Evolutionary conservation across 2,329 filamentous ascomycete genomes (phyloP).

Genomic region (Neofusicoccum ribis): DNA sequence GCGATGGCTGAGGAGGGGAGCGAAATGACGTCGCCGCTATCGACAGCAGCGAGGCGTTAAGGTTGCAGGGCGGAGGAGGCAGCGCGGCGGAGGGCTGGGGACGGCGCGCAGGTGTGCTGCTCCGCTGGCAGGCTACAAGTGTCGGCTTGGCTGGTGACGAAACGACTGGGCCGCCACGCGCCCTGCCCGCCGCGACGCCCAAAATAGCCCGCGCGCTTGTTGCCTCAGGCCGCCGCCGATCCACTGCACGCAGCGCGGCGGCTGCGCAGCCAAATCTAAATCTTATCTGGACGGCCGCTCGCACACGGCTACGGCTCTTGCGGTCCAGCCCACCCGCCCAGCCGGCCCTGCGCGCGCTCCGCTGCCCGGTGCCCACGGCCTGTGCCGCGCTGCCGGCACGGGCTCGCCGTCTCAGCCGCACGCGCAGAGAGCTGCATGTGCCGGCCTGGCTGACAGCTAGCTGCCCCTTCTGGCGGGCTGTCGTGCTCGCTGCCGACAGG

Average conservation of each 20-base stretch:
- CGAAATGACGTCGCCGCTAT: constrained; percentile 7
- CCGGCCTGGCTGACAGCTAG: not conserved
- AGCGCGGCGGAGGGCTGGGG: constrained; percentile 7
- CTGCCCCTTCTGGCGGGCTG: constrained; percentile 6
- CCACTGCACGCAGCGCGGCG: not conserved
- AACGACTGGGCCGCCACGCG: not conserved
- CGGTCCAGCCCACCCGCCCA: not conserved
- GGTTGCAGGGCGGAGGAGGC: constrained; percentile 11
- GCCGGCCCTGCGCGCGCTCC: too few species aligned
- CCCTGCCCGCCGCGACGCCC: not conserved
- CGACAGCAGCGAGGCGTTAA: constrained; percentile 8
- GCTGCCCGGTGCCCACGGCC: not conserved
- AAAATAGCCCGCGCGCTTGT: not conserved
- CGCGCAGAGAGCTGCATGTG: not conserved
- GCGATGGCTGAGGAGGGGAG: not conserved
- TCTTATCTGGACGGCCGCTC: constrained; percentile 3
- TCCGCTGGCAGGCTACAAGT: constrained; percentile 7
- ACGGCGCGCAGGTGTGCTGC: constrained; percentile 8
- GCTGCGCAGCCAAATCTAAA: not conserved
- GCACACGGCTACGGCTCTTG: too few species aligned
- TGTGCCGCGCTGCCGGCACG: not conserved
- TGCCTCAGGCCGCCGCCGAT: constrained; percentile 4
- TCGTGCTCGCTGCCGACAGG: not conserved
- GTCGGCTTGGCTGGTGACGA: constrained; percentile 7
- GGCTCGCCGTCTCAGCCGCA: not conserved